Conservation (phyloP, 441 rosid species). For the Cnidoscolus chayamansa region DNA sequence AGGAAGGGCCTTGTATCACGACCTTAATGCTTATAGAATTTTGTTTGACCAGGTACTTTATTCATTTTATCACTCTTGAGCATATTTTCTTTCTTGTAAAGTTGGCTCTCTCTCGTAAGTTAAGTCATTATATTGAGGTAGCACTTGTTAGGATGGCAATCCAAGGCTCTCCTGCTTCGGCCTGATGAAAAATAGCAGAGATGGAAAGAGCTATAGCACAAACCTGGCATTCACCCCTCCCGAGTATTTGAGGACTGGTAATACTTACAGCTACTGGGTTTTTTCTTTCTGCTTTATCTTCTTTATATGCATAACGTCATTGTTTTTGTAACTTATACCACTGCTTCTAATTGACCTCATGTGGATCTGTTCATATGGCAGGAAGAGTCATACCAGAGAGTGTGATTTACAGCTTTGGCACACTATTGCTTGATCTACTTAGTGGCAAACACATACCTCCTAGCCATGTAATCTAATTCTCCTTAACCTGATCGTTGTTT, state of each 20-base stretch:
- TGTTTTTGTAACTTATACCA: neutral
- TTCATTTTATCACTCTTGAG: constrained; percentile 19
- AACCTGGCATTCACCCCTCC: constrained; percentile 99
- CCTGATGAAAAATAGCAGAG: constrained; percentile 95
- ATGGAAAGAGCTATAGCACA: constrained; percentile 96
- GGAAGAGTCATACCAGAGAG: constrained; percentile 94
- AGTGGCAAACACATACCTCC: constrained; percentile 98
- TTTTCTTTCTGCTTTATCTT: neutral
- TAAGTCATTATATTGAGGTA: constrained; percentile 22
- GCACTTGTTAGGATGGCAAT: constrained; percentile 69
- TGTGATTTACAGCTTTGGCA: constrained; percentile 93
- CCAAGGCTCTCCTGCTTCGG: constrained; percentile 98
- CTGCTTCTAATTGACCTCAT: constrained; percentile 20
- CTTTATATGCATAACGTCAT: neutral
- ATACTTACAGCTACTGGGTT: constrained; percentile 10
- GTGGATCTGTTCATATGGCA: constrained; percentile 34
- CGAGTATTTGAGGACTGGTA: constrained; percentile 93
- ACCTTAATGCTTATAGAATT: constrained; percentile 90
- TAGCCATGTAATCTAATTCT: constrained; percentile 67
- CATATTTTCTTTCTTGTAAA: constrained; percentile 5
- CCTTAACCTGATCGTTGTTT: constrained; percentile 19
- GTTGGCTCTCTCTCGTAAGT: constrained; percentile 17
- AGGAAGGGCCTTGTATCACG: constrained; percentile 93
- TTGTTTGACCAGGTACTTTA: constrained; percentile 80
- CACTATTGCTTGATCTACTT: constrained; percentile 91